A percentile compares a stretch with the other conserved stretches of the same genome.
Conservation (phyloP, 306 rosid genomes). For the Rosa multiflora region DNA sequence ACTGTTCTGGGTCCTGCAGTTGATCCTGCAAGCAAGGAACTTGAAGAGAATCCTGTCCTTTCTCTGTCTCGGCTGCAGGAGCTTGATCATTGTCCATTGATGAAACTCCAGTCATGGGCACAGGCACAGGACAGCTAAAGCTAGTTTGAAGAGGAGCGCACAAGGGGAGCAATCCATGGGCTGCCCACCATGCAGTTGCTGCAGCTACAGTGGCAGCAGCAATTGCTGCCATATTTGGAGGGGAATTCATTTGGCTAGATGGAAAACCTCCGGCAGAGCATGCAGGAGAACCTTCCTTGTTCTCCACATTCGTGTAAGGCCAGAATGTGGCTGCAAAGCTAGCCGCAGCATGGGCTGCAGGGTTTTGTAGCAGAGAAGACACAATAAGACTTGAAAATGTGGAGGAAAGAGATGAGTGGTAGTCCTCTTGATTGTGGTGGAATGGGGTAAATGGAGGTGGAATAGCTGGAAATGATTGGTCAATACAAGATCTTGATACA, state of each 20-base stretch:
- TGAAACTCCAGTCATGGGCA: slow-evolving; percentile 45
- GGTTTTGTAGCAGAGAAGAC: slow-evolving; percentile 82
- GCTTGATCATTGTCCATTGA: slow-evolving; percentile 48
- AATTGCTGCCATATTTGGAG: slow-evolving; percentile 76
- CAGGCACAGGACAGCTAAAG: slow-evolving; percentile 53
- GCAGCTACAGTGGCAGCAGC: slow-evolving; percentile 92
- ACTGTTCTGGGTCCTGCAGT: slow-evolving; percentile 41
- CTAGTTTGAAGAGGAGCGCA: slow-evolving; percentile 73
- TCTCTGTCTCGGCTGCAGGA: slow-evolving; percentile 38
- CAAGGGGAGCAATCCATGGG: slow-evolving; percentile 87
- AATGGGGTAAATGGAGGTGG: slow-evolving; percentile 56
- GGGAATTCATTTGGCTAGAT: slow-evolving; percentile 50
- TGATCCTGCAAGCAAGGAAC: slow-evolving; percentile 52
- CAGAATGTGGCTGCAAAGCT: slow-evolving; percentile 79
- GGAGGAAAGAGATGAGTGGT: slow-evolving; percentile 70
- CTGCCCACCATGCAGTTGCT: slow-evolving; percentile 97
- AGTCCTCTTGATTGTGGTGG: slow-evolving; percentile 47
- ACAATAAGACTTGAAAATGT: slow-evolving; percentile 70
- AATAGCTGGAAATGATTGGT: slow-evolving; percentile 62
- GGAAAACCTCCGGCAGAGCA: slow-evolving; percentile 53
- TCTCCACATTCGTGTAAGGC: slow-evolving; percentile 62
- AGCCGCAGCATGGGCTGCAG: slow-evolving; percentile 91
- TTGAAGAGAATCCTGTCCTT: slow-evolving; percentile 45
- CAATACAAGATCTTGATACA: slow-evolving; percentile 52
- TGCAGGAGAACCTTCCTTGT: slow-evolving; percentile 49